Evolutionary conservation across 202 grass and related monocot genomes (phyloP).

Genomic region (Panicum hallii): DNA sequence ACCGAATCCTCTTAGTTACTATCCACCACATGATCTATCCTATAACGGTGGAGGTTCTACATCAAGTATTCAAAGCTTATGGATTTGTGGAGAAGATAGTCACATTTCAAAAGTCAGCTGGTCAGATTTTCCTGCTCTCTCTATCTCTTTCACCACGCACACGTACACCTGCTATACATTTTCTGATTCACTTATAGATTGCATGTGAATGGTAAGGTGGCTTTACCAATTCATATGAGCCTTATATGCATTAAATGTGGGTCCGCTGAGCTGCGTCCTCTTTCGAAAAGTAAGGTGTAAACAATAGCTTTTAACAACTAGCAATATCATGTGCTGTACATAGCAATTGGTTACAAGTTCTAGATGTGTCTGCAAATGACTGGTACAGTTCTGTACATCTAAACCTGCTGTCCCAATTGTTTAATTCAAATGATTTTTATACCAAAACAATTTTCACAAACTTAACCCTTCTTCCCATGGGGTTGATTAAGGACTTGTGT

Average conservation of each 20-base stretch:
- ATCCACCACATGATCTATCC: constrained; percentile 99
- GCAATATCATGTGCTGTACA: background rate
- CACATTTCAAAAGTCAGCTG: constrained; percentile 97
- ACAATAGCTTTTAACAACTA: constrained; percentile 1
- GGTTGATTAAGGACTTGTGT: constrained; percentile 4
- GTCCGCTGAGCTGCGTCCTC: constrained; percentile 15
- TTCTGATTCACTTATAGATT: constrained; percentile 38
- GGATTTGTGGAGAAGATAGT: constrained; percentile 99
- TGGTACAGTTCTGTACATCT: background rate
- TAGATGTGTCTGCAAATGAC: constrained; percentile 7
- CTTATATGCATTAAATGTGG: constrained; percentile 31
- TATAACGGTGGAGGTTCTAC: constrained; percentile 94
- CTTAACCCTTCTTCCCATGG: background rate
- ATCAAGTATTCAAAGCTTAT: constrained; percentile 98
- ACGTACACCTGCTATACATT: constrained; percentile 37
- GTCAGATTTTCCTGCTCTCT: constrained; percentile 64
- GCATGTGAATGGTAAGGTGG: constrained; percentile 21
- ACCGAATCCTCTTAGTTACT: constrained; percentile 97
- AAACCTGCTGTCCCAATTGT: background rate
- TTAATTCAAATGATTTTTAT: background rate
- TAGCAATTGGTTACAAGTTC: constrained; percentile 36
- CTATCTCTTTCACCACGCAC: constrained; percentile 23
- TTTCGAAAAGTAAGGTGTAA: constrained; percentile 30
- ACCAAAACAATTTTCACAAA: background rate
- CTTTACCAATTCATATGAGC: constrained; percentile 32